phyloP scores from a whole-genome alignment of 768 basidiomycete genomes.

The Xerocomellus intermedius region DNA sequence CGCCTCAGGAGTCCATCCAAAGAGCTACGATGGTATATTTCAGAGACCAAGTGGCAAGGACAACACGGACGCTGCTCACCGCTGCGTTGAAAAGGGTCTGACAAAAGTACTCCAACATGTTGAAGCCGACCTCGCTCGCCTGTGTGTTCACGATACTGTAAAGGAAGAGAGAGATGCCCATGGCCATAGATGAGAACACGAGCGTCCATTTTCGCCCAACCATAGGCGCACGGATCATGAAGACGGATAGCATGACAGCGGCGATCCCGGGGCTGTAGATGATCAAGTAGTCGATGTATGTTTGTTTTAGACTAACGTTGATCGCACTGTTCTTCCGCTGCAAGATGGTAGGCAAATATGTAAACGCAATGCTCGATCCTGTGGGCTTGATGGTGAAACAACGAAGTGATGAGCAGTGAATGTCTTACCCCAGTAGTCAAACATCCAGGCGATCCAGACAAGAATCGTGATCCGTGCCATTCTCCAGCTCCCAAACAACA shows the following conservation, averaged over 20 bases:
- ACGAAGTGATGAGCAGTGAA: background rate
- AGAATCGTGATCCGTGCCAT: constrained; percentile 7
- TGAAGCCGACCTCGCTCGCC: constrained; percentile 10
- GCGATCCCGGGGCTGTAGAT: constrained; percentile 5
- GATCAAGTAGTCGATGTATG: constrained; percentile 13
- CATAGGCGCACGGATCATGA: constrained; percentile 13
- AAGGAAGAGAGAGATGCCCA: constrained; percentile 7
- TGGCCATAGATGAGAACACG: constrained; percentile 10
- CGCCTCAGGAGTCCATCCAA: constrained; percentile 18
- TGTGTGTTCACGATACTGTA: constrained; percentile 11
- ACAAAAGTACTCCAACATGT: constrained; percentile 9
- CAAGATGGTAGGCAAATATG: constrained; percentile 12
- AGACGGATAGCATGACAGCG: background rate
- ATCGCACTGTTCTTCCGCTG: constrained; percentile 13
- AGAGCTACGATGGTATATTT: constrained; percentile 4
- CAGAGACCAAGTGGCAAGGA: background rate
- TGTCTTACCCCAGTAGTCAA: constrained; percentile 11
- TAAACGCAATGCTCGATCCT: constrained; percentile 1
- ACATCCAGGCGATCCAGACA: constrained; percentile 17
- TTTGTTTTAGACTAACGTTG: constrained; percentile 3
- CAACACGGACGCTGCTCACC: background rate
- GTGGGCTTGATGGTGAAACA: background rate
- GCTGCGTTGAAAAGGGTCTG: constrained; percentile 8
- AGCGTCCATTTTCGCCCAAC: constrained; percentile 19
- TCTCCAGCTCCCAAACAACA: constrained; percentile 16